Evolutionary conservation across 345 rosid genomes (phyloP).

Genomic region (Corchorus olitorius): DNA sequence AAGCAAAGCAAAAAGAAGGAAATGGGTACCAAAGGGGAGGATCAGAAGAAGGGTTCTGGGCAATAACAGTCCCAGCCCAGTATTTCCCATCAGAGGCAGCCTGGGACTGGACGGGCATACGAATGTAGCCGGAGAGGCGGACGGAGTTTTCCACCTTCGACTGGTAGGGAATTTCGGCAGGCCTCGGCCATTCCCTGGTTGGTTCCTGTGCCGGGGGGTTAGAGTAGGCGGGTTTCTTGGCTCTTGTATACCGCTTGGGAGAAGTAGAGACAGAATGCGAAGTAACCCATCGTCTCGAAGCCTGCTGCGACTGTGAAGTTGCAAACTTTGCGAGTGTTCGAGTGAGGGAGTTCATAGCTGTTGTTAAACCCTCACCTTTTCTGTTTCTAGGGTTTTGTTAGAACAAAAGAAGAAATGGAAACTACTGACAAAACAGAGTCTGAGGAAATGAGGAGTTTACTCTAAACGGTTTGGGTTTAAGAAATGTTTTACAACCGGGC

Average conservation of each 20-base stretch:
- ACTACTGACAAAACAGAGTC: no score
- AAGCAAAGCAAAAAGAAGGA: background rate
- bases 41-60: slow-evolving; percentile 38
- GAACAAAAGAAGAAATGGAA: no score
- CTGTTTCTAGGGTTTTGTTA: background rate
- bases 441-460: no score
- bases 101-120: slow-evolving; percentile 43
- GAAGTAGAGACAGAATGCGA: slow-evolving; percentile 23
- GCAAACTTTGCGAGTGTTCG: slow-evolving; percentile 30
- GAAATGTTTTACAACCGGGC: no score
- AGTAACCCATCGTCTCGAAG: slow-evolving; percentile 20
- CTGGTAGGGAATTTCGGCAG: slow-evolving; percentile 63
- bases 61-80: slow-evolving; percentile 61
- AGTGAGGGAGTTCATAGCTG: slow-evolving; percentile 32
- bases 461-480: no score
- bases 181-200: slow-evolving; percentile 43
- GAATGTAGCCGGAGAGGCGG: slow-evolving; percentile 50
- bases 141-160: slow-evolving; percentile 60
- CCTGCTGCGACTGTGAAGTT: slow-evolving; percentile 19
- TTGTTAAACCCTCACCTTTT: background rate
- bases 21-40: slow-evolving; percentile 39
- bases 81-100: slow-evolving; percentile 46
- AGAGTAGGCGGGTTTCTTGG: slow-evolving; percentile 2
- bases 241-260: background rate
- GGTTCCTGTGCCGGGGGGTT: background rate